Evolutionary conservation across 768 basidiomycete species (phyloP).

Genomic region (Suillus decipiens): DNA sequence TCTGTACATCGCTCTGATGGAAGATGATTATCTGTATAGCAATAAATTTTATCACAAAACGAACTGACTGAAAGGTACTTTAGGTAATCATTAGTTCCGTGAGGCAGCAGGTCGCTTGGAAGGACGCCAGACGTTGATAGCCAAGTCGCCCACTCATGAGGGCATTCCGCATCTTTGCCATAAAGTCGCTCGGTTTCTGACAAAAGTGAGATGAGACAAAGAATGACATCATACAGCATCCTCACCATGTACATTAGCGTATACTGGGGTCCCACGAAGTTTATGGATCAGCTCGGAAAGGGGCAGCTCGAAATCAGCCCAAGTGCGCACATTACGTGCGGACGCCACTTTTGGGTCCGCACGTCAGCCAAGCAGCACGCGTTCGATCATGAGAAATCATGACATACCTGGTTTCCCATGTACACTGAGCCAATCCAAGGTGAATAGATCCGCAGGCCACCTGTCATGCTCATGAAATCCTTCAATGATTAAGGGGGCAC

Average conservation of each 20-base stretch:
- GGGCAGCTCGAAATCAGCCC: slow-evolving; percentile 53
- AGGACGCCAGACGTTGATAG: slow-evolving; percentile 48
- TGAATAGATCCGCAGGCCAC: slow-evolving; percentile 62
- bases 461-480: slow-evolving; percentile 52
- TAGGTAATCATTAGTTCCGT: slow-evolving; percentile 58
- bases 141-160: slow-evolving; percentile 64
- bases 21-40: slow-evolving; percentile 10
- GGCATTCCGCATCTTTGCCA: slow-evolving; percentile 78
- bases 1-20: slow-evolving; percentile 61
- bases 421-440: slow-evolving; percentile 51
- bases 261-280: slow-evolving; percentile 38
- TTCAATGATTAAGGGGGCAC: slow-evolving; percentile 64
- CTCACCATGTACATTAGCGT: slow-evolving; percentile 43
- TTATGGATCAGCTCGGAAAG: slow-evolving; percentile 54
- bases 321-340: slow-evolving; percentile 64
- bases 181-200: slow-evolving; percentile 66
- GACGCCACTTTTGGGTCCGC: slow-evolving; percentile 47
- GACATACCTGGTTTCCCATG: slow-evolving; percentile 33
- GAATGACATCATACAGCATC: not conserved
- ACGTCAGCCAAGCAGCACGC: slow-evolving; percentile 14
- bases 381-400: not conserved
- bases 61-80: slow-evolving; percentile 48
- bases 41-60: slow-evolving; percentile 37
- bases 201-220: slow-evolving; percentile 6
- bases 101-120: slow-evolving; percentile 54